phyloP scores from a whole-genome alignment of 2,329 filamentous ascomycete species.

The Cyclaneusma minus region DNA sequence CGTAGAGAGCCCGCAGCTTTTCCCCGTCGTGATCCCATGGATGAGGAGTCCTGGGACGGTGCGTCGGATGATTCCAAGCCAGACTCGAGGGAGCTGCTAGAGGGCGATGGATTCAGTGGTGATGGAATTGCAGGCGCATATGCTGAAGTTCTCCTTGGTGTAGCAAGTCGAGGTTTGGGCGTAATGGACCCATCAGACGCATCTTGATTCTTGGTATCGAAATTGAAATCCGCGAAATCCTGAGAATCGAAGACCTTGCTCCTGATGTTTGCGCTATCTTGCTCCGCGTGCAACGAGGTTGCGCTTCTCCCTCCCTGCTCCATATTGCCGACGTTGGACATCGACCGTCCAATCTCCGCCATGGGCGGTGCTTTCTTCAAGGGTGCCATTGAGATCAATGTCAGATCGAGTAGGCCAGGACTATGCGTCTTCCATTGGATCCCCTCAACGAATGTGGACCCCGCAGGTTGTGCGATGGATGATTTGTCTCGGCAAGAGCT shows the following conservation, averaged over 20 bases:
- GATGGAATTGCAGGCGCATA: constrained; percentile 16
- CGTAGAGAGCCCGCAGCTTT: constrained; percentile 5
- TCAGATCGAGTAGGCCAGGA: too few relatives aligned
- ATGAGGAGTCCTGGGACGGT: constrained; percentile 7
- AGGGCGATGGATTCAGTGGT: constrained; percentile 15
- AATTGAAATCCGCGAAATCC: neutral
- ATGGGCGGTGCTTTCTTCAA: constrained; percentile 4
- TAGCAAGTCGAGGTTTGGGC: neutral
- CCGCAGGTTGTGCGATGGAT: too few relatives aligned
- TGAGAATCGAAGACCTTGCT: neutral
- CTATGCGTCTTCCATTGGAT: too few relatives aligned
- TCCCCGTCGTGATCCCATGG: neutral
- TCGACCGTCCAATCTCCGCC: constrained; percentile 2
- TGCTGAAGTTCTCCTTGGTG: constrained; percentile 8
- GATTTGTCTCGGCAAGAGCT: too few relatives aligned
- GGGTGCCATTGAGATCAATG: constrained; percentile 7
- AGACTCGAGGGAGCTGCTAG: constrained; percentile 6
- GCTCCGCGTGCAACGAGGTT: constrained; percentile 3
- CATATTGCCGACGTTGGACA: constrained; percentile 2
- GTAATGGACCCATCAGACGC: too few relatives aligned
- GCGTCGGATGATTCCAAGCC: too few relatives aligned
- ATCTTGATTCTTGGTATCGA: too few relatives aligned
- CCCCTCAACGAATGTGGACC: too few relatives aligned
- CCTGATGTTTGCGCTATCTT: neutral
- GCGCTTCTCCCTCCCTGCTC: constrained; percentile 5